Evolutionary conservation across 78 protist species (phyloP).

Genomic region (Dictyostelium intermedium): DNA sequence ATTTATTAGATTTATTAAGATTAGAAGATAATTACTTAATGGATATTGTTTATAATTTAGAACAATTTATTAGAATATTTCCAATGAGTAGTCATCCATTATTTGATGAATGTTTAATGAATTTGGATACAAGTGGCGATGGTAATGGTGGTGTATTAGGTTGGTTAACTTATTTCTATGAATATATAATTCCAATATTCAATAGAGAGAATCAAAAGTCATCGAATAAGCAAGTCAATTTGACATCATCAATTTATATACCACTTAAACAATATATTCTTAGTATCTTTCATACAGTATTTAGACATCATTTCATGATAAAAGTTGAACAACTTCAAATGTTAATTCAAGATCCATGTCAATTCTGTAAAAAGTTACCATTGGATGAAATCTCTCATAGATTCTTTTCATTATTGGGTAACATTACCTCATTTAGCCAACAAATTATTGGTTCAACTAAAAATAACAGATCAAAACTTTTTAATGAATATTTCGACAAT

Average conservation of each 20-base stretch:
- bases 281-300: background rate
- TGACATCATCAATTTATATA: background rate
- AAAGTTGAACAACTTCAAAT: slow-evolving; percentile 15
- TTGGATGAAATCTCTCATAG: background rate
- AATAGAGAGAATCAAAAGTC: background rate
- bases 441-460: background rate
- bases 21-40: slow-evolving; percentile 44
- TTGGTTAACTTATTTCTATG: slow-evolving; percentile 23
- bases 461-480: background rate
- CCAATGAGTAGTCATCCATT: slow-evolving; percentile 37
- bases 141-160: background rate
- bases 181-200: slow-evolving; percentile 31
- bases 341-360: slow-evolving; percentile 9
- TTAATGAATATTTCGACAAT: slow-evolving; percentile 8
- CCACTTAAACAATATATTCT: slow-evolving; percentile 36
- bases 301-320: slow-evolving; percentile 16
- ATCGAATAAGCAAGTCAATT: background rate
- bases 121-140: background rate
- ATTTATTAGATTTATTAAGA: slow-evolving; percentile 25
- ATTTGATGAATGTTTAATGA: background rate
- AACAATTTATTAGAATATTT: background rate
- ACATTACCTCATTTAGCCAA: background rate
- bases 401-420: background rate
- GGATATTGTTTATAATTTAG: slow-evolving; percentile 33
- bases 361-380: background rate